Base-by-base conservation (phyloP, 495 filamentous ascomycete genomes). In the Trichoderma asperelloides region DNA sequence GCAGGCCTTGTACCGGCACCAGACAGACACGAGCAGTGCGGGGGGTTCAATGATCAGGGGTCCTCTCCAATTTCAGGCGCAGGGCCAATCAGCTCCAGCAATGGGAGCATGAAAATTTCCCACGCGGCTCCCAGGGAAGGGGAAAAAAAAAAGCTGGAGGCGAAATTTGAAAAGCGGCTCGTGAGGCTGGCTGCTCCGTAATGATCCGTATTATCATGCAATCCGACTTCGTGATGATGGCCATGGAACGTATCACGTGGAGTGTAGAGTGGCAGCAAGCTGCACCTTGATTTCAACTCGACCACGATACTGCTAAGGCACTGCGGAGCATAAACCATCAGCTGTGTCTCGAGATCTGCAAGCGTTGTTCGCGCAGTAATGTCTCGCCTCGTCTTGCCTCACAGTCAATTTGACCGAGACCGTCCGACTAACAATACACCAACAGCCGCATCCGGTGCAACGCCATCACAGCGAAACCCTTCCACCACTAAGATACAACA, bases 111-210 rank as follows among this genome's bases (percentile, higher is more conserved):
- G 27, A 30, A 30, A 28, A 60, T 28, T 60, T 60, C 25, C 49
- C 49, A 55, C 55, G 23, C 25, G 55, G 23, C 25, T 64, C 40
- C 60, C 5, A 21, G 47, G n/a, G n/a, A 47, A 47, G 43, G n/a
- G 43, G 8, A 16, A 6, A 37, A 68, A 47, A 64, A 37, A 68
- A 47, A 64, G 39, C 25, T 60, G 41, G 62, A 64, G 41, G 21
- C 64, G 30, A 68, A 65, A 45, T 63, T 39, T 51, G 18, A 6
- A 21, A 57, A 40, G 62, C 27, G 39, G 51, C 21, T 12, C 41
- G 41, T 45, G 41, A 45, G 33, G 33, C 33, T 37, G 33, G 18
- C 41, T 45, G 41, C 41, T 18, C 41, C 41, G 41, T 45, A 45
- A 45, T 16, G 41, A 15, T 45, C 41, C 41, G 41, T 6, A 11